These are phyloP conservation scores for Sporobolus alterniflorus DNA, from an alignment of 202 grass and related monocot species.

Conservation along the genomic window DNA sequence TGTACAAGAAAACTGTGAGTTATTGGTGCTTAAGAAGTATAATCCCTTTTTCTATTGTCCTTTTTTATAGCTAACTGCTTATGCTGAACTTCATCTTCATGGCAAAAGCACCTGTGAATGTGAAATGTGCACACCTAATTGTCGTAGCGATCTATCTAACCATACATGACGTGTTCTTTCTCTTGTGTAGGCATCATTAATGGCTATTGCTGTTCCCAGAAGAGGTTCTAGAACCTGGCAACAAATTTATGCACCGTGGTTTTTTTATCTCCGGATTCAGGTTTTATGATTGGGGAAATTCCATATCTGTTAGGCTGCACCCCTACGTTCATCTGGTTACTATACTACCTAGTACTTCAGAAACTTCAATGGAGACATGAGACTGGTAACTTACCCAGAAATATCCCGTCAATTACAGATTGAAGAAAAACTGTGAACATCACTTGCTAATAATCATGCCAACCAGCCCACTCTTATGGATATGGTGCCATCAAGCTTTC, in stretches of 20 bases:
- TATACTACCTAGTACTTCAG: background rate
- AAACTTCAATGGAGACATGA: background rate
- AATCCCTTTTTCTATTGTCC: background rate
- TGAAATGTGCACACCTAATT: background rate
- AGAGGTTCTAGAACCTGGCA: background rate
- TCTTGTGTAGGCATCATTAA: constrained; percentile 22
- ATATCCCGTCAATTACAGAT: background rate
- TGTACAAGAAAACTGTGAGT: too few relatives aligned
- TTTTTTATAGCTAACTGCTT: background rate
- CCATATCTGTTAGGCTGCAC: constrained; percentile 10
- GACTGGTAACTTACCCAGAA: background rate
- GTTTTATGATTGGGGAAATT: constrained; percentile 14
- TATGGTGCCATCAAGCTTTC: constrained; percentile 17
- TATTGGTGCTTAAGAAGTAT: background rate
- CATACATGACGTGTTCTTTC: background rate
- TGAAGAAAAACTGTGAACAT: background rate
- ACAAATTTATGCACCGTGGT: background rate
- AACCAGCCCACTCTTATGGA: constrained; percentile 4
- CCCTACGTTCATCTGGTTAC: constrained; percentile 1
- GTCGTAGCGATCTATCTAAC: background rate
- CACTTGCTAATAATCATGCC: background rate
- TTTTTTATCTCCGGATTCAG: background rate
- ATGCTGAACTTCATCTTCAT: background rate
- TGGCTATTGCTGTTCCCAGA: background rate
- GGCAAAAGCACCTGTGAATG: background rate